phyloP scores from a whole-genome alignment of 148 eudicot genomes.

The Gaultheria prostrata region DNA sequence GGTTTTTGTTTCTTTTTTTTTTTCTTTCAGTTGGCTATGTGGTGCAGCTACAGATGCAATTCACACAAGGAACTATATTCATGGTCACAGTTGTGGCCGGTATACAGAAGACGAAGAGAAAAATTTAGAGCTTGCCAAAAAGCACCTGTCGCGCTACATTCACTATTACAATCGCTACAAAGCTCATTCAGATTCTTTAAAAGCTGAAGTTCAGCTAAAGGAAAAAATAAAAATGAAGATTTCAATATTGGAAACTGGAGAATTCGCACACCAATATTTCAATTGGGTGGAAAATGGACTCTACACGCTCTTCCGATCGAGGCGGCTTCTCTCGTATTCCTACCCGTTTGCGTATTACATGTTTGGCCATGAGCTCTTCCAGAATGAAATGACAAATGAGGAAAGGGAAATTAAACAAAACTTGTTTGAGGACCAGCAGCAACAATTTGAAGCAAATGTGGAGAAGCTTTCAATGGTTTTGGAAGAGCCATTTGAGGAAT shows the following conservation, averaged over 20 bases:
- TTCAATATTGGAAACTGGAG: conserved; percentile 38
- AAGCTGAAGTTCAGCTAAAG: conserved; percentile 45
- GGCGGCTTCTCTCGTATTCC: conserved; percentile 57
- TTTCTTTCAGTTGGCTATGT: conserved; percentile 67
- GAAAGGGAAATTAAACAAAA: conserved; percentile 52
- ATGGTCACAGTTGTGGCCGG: conserved; percentile 65
- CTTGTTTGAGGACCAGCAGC: conserved; percentile 75
- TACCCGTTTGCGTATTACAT: conserved; percentile 74
- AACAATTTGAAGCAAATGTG: conserved; percentile 60
- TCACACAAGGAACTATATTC: conserved; percentile 47
- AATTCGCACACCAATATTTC: conserved; percentile 37
- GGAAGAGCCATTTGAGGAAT: conserved; percentile 56
- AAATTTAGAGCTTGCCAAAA: conserved; percentile 43
- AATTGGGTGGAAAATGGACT: conserved; percentile 58
- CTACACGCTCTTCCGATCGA: conserved; percentile 51
- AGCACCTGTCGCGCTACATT: conserved; percentile 48
- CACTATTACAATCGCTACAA: conserved; percentile 58
- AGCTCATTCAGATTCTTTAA: conserved; percentile 66
- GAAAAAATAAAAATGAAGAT: conserved; percentile 35
- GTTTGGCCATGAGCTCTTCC: conserved; percentile 65
- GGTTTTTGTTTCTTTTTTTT: background rate
- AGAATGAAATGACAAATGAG: conserved; percentile 47
- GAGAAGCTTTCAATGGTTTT: conserved; percentile 60
- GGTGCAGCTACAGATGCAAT: conserved; percentile 54
- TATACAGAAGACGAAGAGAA: conserved; percentile 46